Percentiles rank a stretch among this genome's conserved stretches.
phyloP scores from a whole-genome alignment of 371 early-diverging fungal genomes.

The Mycotypha africana region DNA sequence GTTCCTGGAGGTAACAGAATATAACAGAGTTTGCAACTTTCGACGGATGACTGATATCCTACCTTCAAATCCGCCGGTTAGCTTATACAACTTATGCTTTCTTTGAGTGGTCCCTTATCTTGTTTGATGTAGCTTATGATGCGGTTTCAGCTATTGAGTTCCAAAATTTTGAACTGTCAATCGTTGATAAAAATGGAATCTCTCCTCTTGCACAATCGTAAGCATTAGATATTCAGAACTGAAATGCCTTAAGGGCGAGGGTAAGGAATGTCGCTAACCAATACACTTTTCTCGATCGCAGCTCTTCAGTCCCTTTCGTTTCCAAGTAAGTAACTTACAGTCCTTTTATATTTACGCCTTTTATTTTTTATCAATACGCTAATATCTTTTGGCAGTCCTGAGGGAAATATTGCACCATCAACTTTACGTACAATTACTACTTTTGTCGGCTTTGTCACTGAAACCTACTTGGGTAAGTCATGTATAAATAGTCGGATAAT shows the following conservation, averaged over 20 bases:
- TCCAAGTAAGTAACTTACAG: conserved; percentile 17
- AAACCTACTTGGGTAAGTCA: conserved; percentile 52
- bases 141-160: conserved; percentile 69
- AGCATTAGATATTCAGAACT: no score
- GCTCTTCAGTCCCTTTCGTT: conserved; percentile 13
- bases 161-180: conserved; percentile 45
- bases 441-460: conserved; percentile 36
- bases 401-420: conserved; percentile 35
- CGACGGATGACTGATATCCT: no score
- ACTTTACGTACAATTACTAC: conserved; percentile 17
- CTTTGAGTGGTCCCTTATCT: conserved; percentile 79
- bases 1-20: conserved; percentile 56
- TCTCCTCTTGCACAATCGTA: conserved; percentile 14
- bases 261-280: no score
- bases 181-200: conserved; percentile 40
- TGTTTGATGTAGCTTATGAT: conserved; percentile 78
- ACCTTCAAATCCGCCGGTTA: conserved; percentile 6
- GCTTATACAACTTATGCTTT: conserved; percentile 80
- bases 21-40: neutral
- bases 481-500: no score
- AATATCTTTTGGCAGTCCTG: conserved; percentile 23
- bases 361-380: no score
- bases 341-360: no score
- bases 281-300: no score
- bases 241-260: no score